Evolutionary conservation across 1,284 basidiomycete species (phyloP).

Genomic region (Puccinia sorghi): DNA sequence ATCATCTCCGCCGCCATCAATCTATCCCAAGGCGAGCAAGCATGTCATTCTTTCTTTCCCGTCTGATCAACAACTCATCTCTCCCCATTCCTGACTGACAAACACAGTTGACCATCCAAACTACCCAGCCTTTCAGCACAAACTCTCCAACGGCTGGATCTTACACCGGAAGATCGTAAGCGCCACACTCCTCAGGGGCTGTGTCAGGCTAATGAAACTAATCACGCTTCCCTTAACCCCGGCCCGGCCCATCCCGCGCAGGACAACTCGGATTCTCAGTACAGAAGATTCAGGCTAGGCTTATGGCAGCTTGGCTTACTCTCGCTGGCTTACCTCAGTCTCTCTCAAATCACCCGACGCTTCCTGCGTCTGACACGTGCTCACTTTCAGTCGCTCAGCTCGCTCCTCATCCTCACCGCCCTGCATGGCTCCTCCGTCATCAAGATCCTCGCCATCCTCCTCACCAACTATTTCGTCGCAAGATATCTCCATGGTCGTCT

Average conservation of each 20-base stretch:
- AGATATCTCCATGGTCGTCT: conserved; percentile 56
- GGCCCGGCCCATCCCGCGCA: too few relatives aligned
- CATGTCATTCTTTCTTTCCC: too few relatives aligned
- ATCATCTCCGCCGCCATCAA: conserved; percentile 12
- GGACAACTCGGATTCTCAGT: conserved; percentile 61
- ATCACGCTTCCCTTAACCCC: too few relatives aligned
- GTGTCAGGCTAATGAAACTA: too few relatives aligned
- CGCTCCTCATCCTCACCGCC: conserved; percentile 69
- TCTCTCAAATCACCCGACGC: conserved; percentile 13
- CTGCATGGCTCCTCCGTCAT: conserved; percentile 83
- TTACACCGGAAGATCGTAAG: conserved; percentile 61
- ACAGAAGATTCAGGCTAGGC: conserved; percentile 58
- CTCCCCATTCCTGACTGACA: too few relatives aligned
- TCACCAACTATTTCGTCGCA: conserved; percentile 70
- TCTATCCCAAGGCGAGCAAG: conserved; percentile 8
- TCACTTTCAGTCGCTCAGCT: conserved; percentile 63
- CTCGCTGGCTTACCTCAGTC: conserved; percentile 54
- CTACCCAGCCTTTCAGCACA: conserved; percentile 66
- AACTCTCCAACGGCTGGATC: conserved; percentile 66
- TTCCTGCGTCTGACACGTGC: conserved; percentile 53
- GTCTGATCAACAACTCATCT: too few relatives aligned
- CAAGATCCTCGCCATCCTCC: conserved; percentile 75
- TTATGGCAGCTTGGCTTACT: conserved; percentile 56
- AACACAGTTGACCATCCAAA: conserved; percentile 67
- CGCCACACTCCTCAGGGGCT: too few relatives aligned